Base-by-base conservation (phyloP, 306 rosid genomes). In the Aeschynomene evenia region DNA sequence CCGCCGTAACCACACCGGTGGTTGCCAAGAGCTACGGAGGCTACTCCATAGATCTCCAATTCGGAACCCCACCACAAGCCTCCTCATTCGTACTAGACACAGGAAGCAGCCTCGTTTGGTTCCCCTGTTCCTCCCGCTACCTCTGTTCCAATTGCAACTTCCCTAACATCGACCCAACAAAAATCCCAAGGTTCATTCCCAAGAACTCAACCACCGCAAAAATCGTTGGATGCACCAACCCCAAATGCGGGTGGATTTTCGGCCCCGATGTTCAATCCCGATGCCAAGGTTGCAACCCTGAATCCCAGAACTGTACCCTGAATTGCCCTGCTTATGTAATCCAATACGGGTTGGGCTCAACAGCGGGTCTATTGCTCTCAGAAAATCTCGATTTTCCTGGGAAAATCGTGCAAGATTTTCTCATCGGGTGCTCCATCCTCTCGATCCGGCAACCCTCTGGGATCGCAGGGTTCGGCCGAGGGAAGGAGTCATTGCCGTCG, bases 391-490 rank as follows among this genome's bases (percentile, higher is more conserved):
- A 83, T 22, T 87, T 94, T 7, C 87, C 92, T 0, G 53, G 23
- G 4, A 77, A 80, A 48, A 66, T 3, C 0, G 69, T 90, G 0
- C 37, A 81, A 0, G 40, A 87, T 70, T 87, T 94, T 46, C 60
- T 94, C 8, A 81, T 87, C 6, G 99, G 99, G 0, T 94, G 99
- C 70, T 94, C 99, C 3, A 5, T 94, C 26, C 31, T 94, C 53
- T 94, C 99, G 1, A 49, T 68, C 22, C 74, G 88, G 0, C 92
- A 87, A 51, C 97, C 99, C 1, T 60, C 92, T 13, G 99, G 99
- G 5, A 91, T 90, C 15, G 99, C 88, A 5, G 99, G 99, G 12
- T 94, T 94, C 57, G 99, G 99, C 0, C 92, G 97, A 2, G 95
- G 97, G 0, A 5, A 24, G 1, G 80, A 94, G 24, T 94, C 99